Conservation (phyloP, 768 basidiomycete genomes). For the Mycena latifolia region DNA sequence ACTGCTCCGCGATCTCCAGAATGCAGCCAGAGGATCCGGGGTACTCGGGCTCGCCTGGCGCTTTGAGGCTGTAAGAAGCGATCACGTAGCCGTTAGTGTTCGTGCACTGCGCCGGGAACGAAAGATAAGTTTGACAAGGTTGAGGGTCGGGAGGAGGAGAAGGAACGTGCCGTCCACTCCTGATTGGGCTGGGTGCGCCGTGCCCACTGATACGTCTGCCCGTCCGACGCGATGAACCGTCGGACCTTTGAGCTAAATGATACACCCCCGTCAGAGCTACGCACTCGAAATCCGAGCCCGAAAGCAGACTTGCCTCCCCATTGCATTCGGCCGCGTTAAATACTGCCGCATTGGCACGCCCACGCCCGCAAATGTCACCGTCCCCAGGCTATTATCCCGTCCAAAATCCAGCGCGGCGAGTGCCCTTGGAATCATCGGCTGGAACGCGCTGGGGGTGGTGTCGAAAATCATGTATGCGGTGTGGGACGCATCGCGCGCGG, state of each 20-base stretch:
- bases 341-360: constrained; percentile 64
- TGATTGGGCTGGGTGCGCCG: constrained; percentile 60
- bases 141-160: no score
- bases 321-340: constrained; percentile 53
- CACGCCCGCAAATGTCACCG: constrained; percentile 57
- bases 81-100: constrained; percentile 64
- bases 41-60: constrained; percentile 67
- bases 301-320: constrained; percentile 53
- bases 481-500: constrained; percentile 53
- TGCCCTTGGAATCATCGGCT: constrained; percentile 47
- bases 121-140: not conserved
- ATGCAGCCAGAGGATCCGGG: constrained; percentile 68
- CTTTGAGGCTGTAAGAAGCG: constrained; percentile 71
- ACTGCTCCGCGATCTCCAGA: constrained; percentile 73
- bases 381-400: constrained; percentile 61
- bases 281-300: not conserved
- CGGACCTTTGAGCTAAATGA: constrained; percentile 56
- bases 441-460: constrained; percentile 43
- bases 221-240: constrained; percentile 70
- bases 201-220: constrained; percentile 72
- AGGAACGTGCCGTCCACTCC: constrained; percentile 72
- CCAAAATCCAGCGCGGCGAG: constrained; percentile 66
- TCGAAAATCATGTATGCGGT: constrained; percentile 70
- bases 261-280: not conserved
- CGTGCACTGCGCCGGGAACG: constrained; percentile 58